Conservation (phyloP, 179 eudicot genomes). For the Beta lomatogona region DNA sequence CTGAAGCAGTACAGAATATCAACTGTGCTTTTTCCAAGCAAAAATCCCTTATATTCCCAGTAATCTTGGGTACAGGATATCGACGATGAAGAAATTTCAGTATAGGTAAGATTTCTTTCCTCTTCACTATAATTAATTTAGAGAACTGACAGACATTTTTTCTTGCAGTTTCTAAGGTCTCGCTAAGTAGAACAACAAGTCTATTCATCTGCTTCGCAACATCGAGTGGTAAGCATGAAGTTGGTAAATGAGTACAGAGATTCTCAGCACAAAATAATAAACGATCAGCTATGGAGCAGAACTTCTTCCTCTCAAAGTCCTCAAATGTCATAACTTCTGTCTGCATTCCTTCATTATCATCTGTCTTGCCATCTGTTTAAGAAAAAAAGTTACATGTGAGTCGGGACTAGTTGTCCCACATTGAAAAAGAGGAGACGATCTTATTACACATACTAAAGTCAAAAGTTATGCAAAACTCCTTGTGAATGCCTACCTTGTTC, state of each 20-base stretch:
- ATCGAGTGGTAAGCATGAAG: slow-evolving; percentile 37
- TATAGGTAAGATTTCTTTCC: slow-evolving; percentile 30
- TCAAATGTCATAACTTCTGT: slow-evolving; percentile 36
- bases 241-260: slow-evolving; percentile 65
- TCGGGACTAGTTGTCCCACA: too few relatives aligned
- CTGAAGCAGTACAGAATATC: slow-evolving; percentile 71
- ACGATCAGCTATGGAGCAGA: slow-evolving; percentile 19
- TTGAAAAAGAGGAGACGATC: too few relatives aligned
- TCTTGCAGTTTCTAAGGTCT: slow-evolving; percentile 10
- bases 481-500: not conserved
- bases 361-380: too few relatives aligned
- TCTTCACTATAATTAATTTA: slow-evolving; percentile 10
- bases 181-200: slow-evolving; percentile 31
- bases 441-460: too few relatives aligned
- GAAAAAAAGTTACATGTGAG: too few relatives aligned
- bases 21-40: slow-evolving; percentile 53
- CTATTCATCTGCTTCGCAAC: slow-evolving; percentile 47
- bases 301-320: slow-evolving; percentile 42
- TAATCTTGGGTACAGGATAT: slow-evolving; percentile 16
- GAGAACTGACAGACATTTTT: not conserved
- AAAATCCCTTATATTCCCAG: slow-evolving; percentile 20
- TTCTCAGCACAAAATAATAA: slow-evolving; percentile 29
- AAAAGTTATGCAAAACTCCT: too few relatives aligned
- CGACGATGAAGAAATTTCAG: slow-evolving; percentile 31
- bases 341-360: not conserved